Evolutionary conservation across 2,329 filamentous ascomycete species (phyloP).

Genomic region (Aspergillus bombycis): DNA sequence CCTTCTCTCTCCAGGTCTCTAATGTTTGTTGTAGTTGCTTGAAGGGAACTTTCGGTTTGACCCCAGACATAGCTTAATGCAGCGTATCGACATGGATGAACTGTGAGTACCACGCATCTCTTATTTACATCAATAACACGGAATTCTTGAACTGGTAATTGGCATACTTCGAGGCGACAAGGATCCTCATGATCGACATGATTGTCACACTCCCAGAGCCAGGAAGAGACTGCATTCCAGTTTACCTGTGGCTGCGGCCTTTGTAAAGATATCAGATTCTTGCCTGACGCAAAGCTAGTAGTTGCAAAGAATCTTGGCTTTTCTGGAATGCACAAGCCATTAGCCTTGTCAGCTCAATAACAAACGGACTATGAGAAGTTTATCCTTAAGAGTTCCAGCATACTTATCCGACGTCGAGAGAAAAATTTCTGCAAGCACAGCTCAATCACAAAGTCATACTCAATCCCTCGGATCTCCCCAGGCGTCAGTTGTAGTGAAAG

Average conservation of each 20-base stretch:
- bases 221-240: not conserved
- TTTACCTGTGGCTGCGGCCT: not conserved
- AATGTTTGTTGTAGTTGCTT: not conserved
- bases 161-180: not conserved
- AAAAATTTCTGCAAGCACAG: no score
- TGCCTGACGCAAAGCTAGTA: not conserved
- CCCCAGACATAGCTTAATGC: constrained; percentile 7
- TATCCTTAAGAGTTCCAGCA: not conserved
- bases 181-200: not conserved
- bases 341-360: not conserved
- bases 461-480: no score
- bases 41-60: not conserved
- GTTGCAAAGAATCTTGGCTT: not conserved
- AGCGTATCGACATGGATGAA: not conserved
- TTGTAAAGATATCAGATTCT: not conserved
- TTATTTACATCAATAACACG: not conserved
- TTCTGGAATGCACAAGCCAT: not conserved
- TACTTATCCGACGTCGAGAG: no score
- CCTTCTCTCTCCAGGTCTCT: not conserved
- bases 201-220: not conserved
- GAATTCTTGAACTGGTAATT: not conserved
- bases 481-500: no score
- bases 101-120: not conserved
- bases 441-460: no score
- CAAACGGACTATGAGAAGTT: not conserved